Base-by-base conservation (phyloP, 352 stramenopile species). In the Ophiocytium majus region DNA sequence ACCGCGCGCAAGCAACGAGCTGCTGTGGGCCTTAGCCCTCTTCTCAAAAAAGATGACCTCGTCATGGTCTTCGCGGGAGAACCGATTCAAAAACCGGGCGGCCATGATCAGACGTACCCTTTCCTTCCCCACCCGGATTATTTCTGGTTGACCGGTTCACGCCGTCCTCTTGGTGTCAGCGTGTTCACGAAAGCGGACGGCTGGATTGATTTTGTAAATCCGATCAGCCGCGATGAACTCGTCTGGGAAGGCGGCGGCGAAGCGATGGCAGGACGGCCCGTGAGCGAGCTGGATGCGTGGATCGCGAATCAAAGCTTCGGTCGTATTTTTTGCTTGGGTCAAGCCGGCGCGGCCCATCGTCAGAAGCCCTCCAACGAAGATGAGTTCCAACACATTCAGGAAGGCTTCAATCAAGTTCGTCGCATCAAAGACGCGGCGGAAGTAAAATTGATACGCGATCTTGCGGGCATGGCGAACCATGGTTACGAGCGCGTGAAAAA, bases 81-180 rank as follows among this genome's bases (percentile, higher is more conserved):
- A 71, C 57, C 57, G 19, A 71, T 71, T 71, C 57, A 71, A 28
- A 71, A 71, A 71, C 57, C 57, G 28, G 57, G 57, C 28, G 57
- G 57, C 28, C 57, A 71, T 28, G 57, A 71, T 28, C 57, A 71
- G 57, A 71, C 57, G 28, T 71, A 71, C 57, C 23, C 28, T 23
- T 71, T 71, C 28, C 57, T 71, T 23, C 57, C 57, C 28, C 57
- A 71, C 28, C 57, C 57, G 19, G 57, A 71, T 71, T 71, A 71
- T 71, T 71, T 23, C 57, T 71, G 57, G 57, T 23, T 71, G 19
- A 23, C 57, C 28, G 57, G 57, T 23, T 71, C 57, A 23, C 57
- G 57, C 28, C 57, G 57, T 71, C 57, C 57, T 28, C 28, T 23
- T 28, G 57, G 57, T 71, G 57, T 71, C 57, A 71, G 57, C 28